Base-by-base conservation (phyloP, 345 rosid species). In the Populus deltoides region DNA sequence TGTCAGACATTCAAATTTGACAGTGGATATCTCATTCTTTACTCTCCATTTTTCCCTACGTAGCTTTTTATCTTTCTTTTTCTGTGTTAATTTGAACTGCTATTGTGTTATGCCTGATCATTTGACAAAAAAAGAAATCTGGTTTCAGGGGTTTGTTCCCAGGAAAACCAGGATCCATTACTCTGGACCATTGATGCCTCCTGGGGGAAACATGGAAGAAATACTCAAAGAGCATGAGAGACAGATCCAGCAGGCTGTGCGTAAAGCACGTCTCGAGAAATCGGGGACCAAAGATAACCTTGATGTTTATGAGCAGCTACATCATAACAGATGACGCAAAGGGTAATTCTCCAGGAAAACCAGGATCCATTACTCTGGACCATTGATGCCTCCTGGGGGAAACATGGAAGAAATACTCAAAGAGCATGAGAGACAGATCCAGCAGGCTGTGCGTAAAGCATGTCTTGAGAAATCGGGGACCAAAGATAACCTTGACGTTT, bases 111-210 rank as follows among this genome's bases (percentile, higher is more conserved):
- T 7, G 20, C 61, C 22, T 20, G 61, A 8, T 55, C 61, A 9
- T 55, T 22, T 55, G 8, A 55, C 25, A 7, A 55, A 20, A 7
- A 20, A 7, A 25, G n/a, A 25, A 59, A 36, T 17, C 24, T 68
- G 68, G 11, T 79, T 75, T 78, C 85, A 93, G 99, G 91, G 81
- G 6, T 86, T 84, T 73, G 90, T 80, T 71, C 86, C 84, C 0
- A 90, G 83, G 89, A 94, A 91, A 83, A 93, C 80, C 84, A 92
- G 91, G 84, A 89, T 91, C 71, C 91, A 93, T 65, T 93, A 61
- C 83, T 93, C 98, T 4, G 99, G 99, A 79, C 99, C 99, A 10
- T 78, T 96, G 90, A 86, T 93, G 86, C 92, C 98, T 80, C 90
- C 91, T 2, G 98, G 97, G 29, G 95, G 94, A 59, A 93, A 89